Evolutionary conservation across 2,329 filamentous ascomycete species (phyloP), one percentile per base, ranked within the genome.

Genomic region (Penicillium sp.): DNA sequence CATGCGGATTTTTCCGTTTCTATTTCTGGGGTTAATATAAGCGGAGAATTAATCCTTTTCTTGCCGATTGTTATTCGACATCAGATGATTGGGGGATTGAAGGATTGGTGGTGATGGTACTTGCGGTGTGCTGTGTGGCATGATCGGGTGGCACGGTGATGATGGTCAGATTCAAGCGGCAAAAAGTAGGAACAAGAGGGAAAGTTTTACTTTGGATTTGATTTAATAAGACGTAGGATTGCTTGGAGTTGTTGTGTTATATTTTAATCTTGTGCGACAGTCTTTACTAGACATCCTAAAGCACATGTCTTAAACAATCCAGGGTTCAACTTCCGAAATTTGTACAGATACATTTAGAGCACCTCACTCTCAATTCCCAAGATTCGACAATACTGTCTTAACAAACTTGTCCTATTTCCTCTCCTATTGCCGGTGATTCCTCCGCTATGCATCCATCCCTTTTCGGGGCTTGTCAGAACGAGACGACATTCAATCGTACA

Each of bases 101-200:
- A 35, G 15, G 6, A 8, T 17, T 13, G 19, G 10, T 42, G n/a
- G n/a, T 33, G 31, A 33, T 33, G 5, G 19, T 12, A 31, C 25
- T 40, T 43, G 29, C 6, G 27, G 35, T 37, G 29, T 42, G 29
- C 10, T 15, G 38, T 37, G 25, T 57, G 55, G 54, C 47, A 45
- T 56, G 54, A 56, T 52, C 47, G 45, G 54, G 54, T 56, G 54
- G 54, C 21, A 51, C 23, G 53, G 37, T 56, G 40, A 29, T 56
- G 53, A 29, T 56, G 53, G 53, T 23, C 53, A 50, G 45, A 55
- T 50, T 48, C 33, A 17, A 31, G 5, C 33, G 29, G 13, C 12
- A 38, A 31, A 38, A 47, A n/a, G 13, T 25, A 35, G 33, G 41
- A 48, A 31, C 19, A 23, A 13, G 1, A 23, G 19, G 5, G 4